Conservation (phyloP, 768 basidiomycete species). For the Chiua virens region DNA sequence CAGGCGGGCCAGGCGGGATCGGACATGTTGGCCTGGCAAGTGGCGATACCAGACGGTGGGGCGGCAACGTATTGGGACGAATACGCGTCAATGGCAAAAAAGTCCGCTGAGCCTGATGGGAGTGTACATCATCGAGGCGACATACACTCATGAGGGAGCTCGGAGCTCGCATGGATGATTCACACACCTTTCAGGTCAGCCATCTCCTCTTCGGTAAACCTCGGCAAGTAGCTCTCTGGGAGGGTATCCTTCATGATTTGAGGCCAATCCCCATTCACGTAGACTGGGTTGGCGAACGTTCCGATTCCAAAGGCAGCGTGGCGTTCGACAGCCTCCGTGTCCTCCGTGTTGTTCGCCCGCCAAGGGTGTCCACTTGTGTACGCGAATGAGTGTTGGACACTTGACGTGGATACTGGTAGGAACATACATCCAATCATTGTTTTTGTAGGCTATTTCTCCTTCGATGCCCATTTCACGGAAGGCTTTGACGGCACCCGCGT, state of each 20-base stretch:
- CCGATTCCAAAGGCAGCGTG: slow-evolving; percentile 53
- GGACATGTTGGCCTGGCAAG: slow-evolving; percentile 42
- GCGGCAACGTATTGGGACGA: slow-evolving; percentile 42
- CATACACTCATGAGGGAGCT: no score
- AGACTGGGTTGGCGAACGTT: slow-evolving; percentile 49
- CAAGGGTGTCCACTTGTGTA: slow-evolving; percentile 43
- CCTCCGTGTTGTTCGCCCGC: slow-evolving; percentile 45
- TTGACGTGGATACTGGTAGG: not conserved
- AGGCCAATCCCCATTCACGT: slow-evolving; percentile 52
- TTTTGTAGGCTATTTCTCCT: slow-evolving; percentile 58
- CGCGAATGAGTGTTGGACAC: no score
- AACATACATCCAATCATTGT: slow-evolving; percentile 48
- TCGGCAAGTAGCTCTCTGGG: slow-evolving; percentile 40
- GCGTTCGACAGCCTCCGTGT: slow-evolving; percentile 44
- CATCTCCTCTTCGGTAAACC: no score
- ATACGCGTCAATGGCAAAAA: slow-evolving; percentile 47
- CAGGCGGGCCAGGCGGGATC: slow-evolving; percentile 56
- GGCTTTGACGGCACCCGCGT: slow-evolving; percentile 50
- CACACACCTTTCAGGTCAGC: no score
- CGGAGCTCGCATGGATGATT: no score
- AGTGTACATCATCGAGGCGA: no score
- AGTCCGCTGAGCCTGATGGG: no score
- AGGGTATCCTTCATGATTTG: slow-evolving; percentile 48
- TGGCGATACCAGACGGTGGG: slow-evolving; percentile 43
- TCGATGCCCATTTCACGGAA: slow-evolving; percentile 48